A percentile compares a stretch with the other conserved stretches of the same genome.
phyloP scores from a whole-genome alignment of 164 flowering plant genomes.

The Kalanchoe fedtschenkoi region DNA sequence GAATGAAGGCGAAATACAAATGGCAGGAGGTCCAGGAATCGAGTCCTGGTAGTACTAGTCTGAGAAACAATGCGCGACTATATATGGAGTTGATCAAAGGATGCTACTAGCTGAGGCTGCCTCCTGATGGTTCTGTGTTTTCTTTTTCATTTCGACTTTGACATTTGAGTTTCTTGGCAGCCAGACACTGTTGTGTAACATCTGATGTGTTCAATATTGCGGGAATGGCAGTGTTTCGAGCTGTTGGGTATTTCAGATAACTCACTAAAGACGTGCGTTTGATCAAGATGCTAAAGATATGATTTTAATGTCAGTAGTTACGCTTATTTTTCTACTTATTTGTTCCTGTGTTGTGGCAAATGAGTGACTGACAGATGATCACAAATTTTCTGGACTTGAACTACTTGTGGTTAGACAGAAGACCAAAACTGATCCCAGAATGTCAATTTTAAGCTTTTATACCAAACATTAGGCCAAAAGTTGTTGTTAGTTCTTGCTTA shows the following conservation, averaged over 20 bases:
- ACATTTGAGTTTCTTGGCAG: constrained; percentile 3
- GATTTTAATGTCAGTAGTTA: too few species aligned
- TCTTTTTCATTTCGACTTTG: not conserved
- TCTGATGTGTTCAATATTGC: not conserved
- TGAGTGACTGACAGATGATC: not conserved
- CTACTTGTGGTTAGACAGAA: not conserved
- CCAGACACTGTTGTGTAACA: not conserved
- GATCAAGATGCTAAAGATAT: too few species aligned
- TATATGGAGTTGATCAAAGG: too few species aligned
- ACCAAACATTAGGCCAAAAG: not conserved
- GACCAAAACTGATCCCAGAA: not conserved
- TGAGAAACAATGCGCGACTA: not conserved
- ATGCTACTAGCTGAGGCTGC: not conserved
- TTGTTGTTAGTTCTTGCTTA: not conserved
- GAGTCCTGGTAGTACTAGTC: not conserved
- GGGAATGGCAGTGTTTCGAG: not conserved
- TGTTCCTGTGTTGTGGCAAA: not conserved
- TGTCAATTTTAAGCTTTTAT: not conserved
- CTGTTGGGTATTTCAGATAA: not conserved
- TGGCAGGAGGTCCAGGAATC: constrained; percentile 12
- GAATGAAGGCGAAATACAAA: constrained; percentile 21
- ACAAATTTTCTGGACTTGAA: not conserved
- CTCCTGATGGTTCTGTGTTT: not conserved
- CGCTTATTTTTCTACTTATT: too few species aligned
- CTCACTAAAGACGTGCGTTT: too few species aligned